Evolutionary conservation across 2,329 filamentous ascomycete species (phyloP), one percentile per base, ranked within the genome.

Genomic region (Clonostachys sp.): DNA sequence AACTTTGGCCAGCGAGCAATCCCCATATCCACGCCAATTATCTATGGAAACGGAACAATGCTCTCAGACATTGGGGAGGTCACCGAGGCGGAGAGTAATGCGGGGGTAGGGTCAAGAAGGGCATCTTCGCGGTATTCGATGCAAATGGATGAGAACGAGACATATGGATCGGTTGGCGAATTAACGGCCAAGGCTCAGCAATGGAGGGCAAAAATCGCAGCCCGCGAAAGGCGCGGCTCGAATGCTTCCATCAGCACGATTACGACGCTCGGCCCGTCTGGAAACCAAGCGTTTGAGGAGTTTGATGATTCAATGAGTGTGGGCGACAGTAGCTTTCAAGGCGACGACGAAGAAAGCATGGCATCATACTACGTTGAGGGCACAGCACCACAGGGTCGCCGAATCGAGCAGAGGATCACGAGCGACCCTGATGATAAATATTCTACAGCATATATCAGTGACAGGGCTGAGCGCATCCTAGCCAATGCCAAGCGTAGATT

Each of bases 401-500:
- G 13, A 30, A 16, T 24, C 17, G 41, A 16, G 18, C 14, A n/a
- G 14, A 20, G 14, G n/a, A n/a, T 34, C 52, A 48, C 24, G 10
- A 38, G 24, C 6, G 45, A 46, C 14, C 41, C 18, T 30, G 80
- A 83, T 48, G 80, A 87, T 47, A 75, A 77, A 41, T 81, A 86
- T 57, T 89, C 89, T 5, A 89, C 87, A 44, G 83, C 79, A 14
- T 83, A 88, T 20, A 70, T 95, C 53, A 92, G 89, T 63, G 84
- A 86, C 55, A 82, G 90, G 57, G 91, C 91, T 2, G 91, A 96
- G 62, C 77, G 91, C 60, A 96, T 96, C 61, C 75, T 97, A 47
- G 89, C 91, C 48, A 96, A 95, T 67, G 92, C 92, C 34, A 96
- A 96, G 71, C 86, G 84, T 63, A 80, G 91, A 56, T 74, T 97